These are phyloP conservation scores for Podospora pseudocomata DNA, from an alignment of 495 filamentous ascomycete species.

Conservation along the genomic window DNA sequence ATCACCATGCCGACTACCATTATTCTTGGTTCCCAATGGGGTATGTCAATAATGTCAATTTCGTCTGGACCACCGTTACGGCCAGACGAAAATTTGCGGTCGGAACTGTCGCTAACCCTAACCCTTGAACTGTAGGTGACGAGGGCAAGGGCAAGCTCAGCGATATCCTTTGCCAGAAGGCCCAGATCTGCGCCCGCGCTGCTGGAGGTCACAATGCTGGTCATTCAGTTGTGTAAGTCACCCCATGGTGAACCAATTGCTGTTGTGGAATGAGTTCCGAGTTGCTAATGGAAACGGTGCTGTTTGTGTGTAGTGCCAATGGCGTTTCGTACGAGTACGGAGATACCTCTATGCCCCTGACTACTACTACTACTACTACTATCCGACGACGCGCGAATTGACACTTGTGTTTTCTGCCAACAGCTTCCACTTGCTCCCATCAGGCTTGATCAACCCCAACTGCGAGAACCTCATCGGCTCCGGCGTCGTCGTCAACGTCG, in stretches of 20 bases:
- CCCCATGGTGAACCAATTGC: slow-evolving; percentile 28
- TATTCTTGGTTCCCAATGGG: slow-evolving; percentile 35
- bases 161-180: slow-evolving; percentile 40
- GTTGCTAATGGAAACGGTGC: background rate
- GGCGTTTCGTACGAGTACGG: slow-evolving; percentile 34
- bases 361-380: background rate
- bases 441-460: slow-evolving; percentile 69
- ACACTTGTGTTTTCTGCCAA: background rate
- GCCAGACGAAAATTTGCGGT: background rate
- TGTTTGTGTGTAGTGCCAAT: slow-evolving; percentile 31
- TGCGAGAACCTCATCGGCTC: slow-evolving; percentile 83
- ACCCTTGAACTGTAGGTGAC: slow-evolving; percentile 48
- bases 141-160: slow-evolving; percentile 48
- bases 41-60: slow-evolving; percentile 11
- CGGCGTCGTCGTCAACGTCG: slow-evolving; percentile 77
- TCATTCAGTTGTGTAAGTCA: slow-evolving; percentile 62
- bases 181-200: slow-evolving; percentile 38
- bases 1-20: slow-evolving; percentile 27
- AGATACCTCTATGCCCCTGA: background rate
- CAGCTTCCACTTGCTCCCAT: slow-evolving; percentile 62
- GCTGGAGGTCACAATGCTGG: slow-evolving; percentile 38
- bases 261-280: background rate
- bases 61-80: slow-evolving; percentile 11
- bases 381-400: background rate
- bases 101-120: slow-evolving; percentile 1